phyloP scores from a whole-genome alignment of 768 basidiomycete genomes.

The Suillus fuscotomentosus region DNA sequence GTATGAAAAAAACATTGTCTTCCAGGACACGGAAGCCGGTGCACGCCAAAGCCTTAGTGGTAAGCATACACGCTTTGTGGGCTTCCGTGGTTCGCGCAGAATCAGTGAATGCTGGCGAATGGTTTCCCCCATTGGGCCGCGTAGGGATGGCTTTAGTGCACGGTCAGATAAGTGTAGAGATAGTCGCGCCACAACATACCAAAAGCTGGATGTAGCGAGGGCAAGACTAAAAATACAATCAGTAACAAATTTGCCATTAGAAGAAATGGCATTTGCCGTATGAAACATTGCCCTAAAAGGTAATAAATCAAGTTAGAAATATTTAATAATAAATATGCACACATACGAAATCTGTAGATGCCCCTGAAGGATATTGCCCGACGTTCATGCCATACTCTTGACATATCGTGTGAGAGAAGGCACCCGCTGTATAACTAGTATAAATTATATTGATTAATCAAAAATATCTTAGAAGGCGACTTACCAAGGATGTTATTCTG shows the following conservation, averaged over 20 bases:
- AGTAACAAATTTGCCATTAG: conserved; percentile 13
- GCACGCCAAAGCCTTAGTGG: conserved; percentile 61
- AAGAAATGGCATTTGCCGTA: conserved; percentile 45
- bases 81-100: conserved; percentile 61
- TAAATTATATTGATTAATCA: conserved; percentile 3
- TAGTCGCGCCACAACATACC: conserved; percentile 36
- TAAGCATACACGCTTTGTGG: conserved; percentile 55
- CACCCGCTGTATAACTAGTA: conserved; percentile 40
- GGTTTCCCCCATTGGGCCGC: conserved; percentile 67
- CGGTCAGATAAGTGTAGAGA: conserved; percentile 26
- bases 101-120: conserved; percentile 63
- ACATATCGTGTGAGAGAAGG: conserved; percentile 47
- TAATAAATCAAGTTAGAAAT: conserved; percentile 12
- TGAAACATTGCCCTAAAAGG: conserved; percentile 67
- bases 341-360: conserved; percentile 80
- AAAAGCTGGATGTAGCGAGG: conserved; percentile 62
- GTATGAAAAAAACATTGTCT: conserved; percentile 53
- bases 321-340: background rate
- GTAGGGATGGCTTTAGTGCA: conserved; percentile 64
- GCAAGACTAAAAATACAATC: conserved; percentile 42
- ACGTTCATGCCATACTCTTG: conserved; percentile 43
- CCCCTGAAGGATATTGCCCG: conserved; percentile 39
- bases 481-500: conserved; percentile 59
- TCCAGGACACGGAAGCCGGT: conserved; percentile 59
- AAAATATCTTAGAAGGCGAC: conserved; percentile 13